Evolutionary conservation across 768 basidiomycete species (phyloP).

Genomic region (Harrya chromipes): DNA sequence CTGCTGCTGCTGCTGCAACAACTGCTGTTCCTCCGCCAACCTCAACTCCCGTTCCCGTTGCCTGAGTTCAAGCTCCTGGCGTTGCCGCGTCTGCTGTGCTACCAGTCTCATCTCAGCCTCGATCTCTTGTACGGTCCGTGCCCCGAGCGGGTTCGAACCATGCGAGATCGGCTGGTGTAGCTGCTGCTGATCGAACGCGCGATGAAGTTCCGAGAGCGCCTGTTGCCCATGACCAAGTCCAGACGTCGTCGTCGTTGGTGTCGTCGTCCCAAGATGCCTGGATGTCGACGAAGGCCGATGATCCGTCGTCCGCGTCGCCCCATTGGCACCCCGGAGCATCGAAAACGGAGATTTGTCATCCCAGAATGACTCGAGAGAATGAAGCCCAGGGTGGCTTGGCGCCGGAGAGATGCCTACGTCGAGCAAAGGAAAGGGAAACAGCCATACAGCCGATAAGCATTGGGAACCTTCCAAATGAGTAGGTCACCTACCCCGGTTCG

Average conservation of each 20-base stretch:
- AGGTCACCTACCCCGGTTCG: constrained; percentile 29
- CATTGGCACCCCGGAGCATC: constrained; percentile 55
- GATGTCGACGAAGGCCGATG: constrained; percentile 26
- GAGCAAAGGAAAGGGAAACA: constrained; percentile 2
- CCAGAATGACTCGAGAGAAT: constrained; percentile 75
- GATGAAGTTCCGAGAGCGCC: constrained; percentile 33
- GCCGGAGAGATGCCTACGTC: constrained; percentile 32
- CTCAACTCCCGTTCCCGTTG: constrained; percentile 45
- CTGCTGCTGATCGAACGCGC: constrained; percentile 37
- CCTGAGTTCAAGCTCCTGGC: constrained; percentile 42
- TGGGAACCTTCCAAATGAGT: background rate
- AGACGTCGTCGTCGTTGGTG: constrained; percentile 18
- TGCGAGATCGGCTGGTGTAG: constrained; percentile 35
- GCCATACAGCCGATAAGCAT: constrained; percentile 10
- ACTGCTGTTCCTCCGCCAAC: constrained; percentile 33
- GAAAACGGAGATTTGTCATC: constrained; percentile 78
- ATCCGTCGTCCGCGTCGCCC: constrained; percentile 41
- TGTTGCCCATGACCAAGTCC: constrained; percentile 27
- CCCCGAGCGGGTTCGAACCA: constrained; percentile 35
- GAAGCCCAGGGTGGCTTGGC: constrained; percentile 31
- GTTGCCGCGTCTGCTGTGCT: constrained; percentile 44
- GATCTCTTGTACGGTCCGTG: constrained; percentile 74
- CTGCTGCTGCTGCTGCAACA: constrained; percentile 29
- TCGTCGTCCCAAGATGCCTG: constrained; percentile 22
- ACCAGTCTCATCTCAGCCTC: constrained; percentile 79